Conservation (phyloP, 2,329 filamentous ascomycete species). For the Aaosphaeria arxii region DNA sequence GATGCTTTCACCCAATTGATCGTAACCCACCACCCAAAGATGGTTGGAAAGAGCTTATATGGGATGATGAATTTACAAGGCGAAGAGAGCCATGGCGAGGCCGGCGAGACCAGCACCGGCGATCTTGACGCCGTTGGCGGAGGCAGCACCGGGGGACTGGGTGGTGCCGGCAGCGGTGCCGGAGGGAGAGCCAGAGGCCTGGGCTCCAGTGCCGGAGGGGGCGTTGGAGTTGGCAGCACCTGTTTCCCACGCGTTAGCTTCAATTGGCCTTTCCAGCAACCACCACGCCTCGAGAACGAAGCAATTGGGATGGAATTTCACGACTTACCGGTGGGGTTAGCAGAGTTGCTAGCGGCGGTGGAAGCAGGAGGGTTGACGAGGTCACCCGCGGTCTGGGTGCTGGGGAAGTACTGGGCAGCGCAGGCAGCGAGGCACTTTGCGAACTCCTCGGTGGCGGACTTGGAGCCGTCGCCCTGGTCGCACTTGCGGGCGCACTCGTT, state of each 20-base stretch:
- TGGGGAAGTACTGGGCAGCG: conserved; percentile 50
- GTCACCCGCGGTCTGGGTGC: conserved; percentile 25
- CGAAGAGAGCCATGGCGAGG: conserved; percentile 35
- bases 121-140: conserved; percentile 24
- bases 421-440: conserved; percentile 49
- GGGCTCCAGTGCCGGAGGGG: conserved; percentile 8
- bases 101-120: conserved; percentile 35
- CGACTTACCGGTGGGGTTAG: conserved; percentile 9
- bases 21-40: too few species aligned
- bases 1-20: too few species aligned
- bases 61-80: conserved; percentile 24
- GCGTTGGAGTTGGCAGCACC: conserved; percentile 11
- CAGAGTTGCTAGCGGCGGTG: conserved; percentile 7
- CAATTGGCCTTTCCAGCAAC: neutral
- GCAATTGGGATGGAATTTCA: neutral
- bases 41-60: too few species aligned
- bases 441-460: conserved; percentile 45
- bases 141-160: conserved; percentile 25
- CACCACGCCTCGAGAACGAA: too few species aligned
- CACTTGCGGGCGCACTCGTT: conserved; percentile 52
- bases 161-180: conserved; percentile 12
- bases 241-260: conserved; percentile 4
- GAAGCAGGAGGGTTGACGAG: conserved; percentile 8
- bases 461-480: conserved; percentile 51
- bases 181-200: conserved; percentile 11